phyloP scores from a whole-genome alignment of 768 basidiomycete genomes.

The Fistulinella prunicolor region DNA sequence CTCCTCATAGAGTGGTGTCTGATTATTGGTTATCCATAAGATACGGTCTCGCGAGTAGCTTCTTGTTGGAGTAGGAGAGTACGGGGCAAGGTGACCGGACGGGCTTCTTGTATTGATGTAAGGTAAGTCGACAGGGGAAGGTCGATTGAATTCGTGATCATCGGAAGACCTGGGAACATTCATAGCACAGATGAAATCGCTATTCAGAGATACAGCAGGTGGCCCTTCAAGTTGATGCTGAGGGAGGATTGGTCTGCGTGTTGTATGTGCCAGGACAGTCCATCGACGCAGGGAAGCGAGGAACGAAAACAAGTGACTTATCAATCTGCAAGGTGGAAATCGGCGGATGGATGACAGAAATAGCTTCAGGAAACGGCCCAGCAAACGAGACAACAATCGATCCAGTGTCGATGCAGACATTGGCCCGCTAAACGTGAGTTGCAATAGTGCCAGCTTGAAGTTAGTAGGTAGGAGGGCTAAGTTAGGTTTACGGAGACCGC shows the following conservation, averaged over 20 bases:
- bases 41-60: slow-evolving; percentile 8
- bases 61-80: slow-evolving; percentile 12
- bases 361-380: slow-evolving; percentile 2
- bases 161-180: neutral
- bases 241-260: neutral
- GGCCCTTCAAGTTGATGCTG: neutral
- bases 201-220: neutral
- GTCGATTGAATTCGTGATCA: neutral
- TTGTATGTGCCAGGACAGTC: neutral
- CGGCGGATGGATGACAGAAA: neutral
- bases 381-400: neutral
- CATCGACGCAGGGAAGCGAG: neutral
- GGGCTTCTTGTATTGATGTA: slow-evolving; percentile 3
- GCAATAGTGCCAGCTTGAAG: too few species aligned
- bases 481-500: too few species aligned
- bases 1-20: slow-evolving; percentile 17
- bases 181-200: neutral
- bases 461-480: too few species aligned
- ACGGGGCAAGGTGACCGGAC: slow-evolving; percentile 18
- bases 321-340: neutral
- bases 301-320: neutral
- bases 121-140: neutral
- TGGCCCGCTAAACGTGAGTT: too few species aligned
- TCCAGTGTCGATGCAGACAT: slow-evolving; percentile 1
- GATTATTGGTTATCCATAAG: slow-evolving; percentile 9